Evolutionary conservation across 805 yeast genomes (phyloP).

Genomic region (Suhomyces xylopsoci): DNA sequence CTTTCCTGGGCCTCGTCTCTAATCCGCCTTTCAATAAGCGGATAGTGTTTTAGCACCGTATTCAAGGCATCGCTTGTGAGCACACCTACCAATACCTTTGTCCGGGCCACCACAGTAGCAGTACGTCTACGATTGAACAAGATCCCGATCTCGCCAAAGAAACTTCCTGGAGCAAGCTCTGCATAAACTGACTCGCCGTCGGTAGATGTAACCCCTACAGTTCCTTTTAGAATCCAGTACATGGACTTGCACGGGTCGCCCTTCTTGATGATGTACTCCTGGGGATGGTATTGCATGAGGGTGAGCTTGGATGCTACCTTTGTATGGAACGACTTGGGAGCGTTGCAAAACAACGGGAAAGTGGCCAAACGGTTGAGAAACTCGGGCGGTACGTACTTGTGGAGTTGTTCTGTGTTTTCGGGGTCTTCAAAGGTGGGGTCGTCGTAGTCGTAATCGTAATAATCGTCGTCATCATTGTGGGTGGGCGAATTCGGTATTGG

Average conservation of each 20-base stretch:
- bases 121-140: conserved; percentile 73
- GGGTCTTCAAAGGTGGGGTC: conserved; percentile 11
- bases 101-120: conserved; percentile 71
- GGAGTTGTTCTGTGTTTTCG: conserved; percentile 4
- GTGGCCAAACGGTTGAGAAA: conserved; percentile 51
- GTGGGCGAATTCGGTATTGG: conserved; percentile 4
- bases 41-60: conserved; percentile 58
- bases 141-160: conserved; percentile 79
- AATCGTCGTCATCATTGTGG: conserved; percentile 11
- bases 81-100: conserved; percentile 65
- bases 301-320: conserved; percentile 57
- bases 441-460: conserved; percentile 4
- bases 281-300: conserved; percentile 62
- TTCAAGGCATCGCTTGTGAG: conserved; percentile 62
- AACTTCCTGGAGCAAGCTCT: conserved; percentile 63
- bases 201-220: conserved; percentile 71
- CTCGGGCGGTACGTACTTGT: conserved; percentile 46
- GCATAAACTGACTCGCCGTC: conserved; percentile 78
- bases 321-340: conserved; percentile 62
- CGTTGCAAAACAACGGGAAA: conserved; percentile 64
- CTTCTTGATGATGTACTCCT: conserved; percentile 63
- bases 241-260: conserved; percentile 75
- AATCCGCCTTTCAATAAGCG: conserved; percentile 62
- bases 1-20: conserved; percentile 80
- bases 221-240: conserved; percentile 78